Evolutionary conservation across 192 early-diverging fungal species (phyloP).

Genomic region (Coemansia asiatica): DNA sequence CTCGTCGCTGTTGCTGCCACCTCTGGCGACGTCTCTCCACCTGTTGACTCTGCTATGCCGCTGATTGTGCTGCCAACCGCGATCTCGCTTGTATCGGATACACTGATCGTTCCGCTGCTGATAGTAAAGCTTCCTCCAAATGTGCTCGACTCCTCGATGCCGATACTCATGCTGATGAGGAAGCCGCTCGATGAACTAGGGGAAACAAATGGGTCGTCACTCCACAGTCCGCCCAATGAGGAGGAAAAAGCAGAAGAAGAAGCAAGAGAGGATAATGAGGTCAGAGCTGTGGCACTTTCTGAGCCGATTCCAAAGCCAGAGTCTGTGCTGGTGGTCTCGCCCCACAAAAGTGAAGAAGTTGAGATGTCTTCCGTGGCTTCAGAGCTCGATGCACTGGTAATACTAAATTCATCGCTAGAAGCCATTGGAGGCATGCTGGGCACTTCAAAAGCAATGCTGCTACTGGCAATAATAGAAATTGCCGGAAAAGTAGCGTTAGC

Average conservation of each 20-base stretch:
- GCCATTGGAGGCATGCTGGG: background rate
- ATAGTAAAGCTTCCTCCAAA: background rate
- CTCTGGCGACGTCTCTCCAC: background rate
- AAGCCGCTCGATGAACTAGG: constrained; percentile 7
- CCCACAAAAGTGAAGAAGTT: background rate
- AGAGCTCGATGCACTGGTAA: background rate
- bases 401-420: background rate
- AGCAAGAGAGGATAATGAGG: background rate
- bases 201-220: constrained; percentile 10
- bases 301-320: background rate
- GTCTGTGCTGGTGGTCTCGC: background rate
- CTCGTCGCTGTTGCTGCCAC: background rate
- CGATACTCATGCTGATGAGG: constrained; percentile 3
- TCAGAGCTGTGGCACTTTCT: background rate
- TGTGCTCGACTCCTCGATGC: background rate
- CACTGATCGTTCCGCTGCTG: background rate
- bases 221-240: constrained; percentile 1
- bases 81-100: background rate
- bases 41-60: background rate
- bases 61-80: background rate
- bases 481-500: background rate
- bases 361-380: background rate
- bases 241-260: constrained; percentile 4
- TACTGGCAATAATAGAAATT: background rate
- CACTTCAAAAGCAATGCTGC: background rate